A percentile compares a stretch with the other conserved stretches of the same genome.
Evolutionary conservation across 177 flowering plant species (phyloP).

Genomic region (Vitis hybrid): DNA sequence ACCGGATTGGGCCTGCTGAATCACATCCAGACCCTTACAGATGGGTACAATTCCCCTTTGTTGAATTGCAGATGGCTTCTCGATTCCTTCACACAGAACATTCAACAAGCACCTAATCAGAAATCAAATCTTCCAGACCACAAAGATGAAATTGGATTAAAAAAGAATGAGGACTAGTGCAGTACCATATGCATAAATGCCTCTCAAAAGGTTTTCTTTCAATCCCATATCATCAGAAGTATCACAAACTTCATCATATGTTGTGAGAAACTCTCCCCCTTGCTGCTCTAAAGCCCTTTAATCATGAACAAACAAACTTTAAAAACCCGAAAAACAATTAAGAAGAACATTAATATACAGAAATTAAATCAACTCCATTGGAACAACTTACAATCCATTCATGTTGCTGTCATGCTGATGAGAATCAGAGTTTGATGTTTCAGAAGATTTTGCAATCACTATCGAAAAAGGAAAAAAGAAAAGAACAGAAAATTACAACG

Average conservation of each 20-base stretch:
- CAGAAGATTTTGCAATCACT: no score
- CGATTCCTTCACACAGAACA: not conserved
- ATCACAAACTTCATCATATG: not conserved
- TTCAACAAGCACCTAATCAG: not conserved
- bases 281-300: not conserved
- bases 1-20: slow-evolving; percentile 6
- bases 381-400: not conserved
- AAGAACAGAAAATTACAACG: no score
- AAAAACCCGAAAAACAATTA: not conserved
- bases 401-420: not conserved
- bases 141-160: not conserved
- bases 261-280: not conserved
- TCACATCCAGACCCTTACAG: slow-evolving; percentile 1
- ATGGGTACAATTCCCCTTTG: slow-evolving; percentile 1
- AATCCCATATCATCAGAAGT: not conserved
- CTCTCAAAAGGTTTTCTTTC: slow-evolving; percentile 3
- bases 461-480: no score
- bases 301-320: not conserved
- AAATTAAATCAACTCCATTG: not conserved
- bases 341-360: not conserved
- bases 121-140: not conserved
- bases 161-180: not conserved
- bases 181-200: slow-evolving; percentile 4
- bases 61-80: slow-evolving; percentile 2
- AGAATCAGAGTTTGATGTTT: not conserved